These are phyloP conservation scores for Coemansia sp. DNA, from an alignment of 192 early-diverging fungal genomes.

Conservation along the genomic window DNA sequence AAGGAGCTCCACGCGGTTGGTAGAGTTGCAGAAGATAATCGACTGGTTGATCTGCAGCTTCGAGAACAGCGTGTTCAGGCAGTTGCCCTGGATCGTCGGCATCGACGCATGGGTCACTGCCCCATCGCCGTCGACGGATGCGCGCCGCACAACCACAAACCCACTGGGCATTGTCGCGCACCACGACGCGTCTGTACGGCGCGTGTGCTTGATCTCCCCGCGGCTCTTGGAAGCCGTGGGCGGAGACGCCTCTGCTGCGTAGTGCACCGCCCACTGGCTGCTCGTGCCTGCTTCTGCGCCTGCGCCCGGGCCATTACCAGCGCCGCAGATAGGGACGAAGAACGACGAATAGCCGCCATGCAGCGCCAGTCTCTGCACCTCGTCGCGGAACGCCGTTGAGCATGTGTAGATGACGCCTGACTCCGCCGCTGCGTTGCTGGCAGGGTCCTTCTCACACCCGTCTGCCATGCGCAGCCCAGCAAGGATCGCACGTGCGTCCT, in stretches of 20 bases:
- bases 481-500: slow-evolving; percentile 16
- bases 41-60: slow-evolving; percentile 99
- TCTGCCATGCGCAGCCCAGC: slow-evolving; percentile 17
- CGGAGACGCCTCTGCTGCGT: slow-evolving; percentile 5
- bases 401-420: slow-evolving; percentile 7
- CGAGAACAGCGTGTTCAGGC: slow-evolving; percentile 88
- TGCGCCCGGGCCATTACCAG: no score
- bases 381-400: slow-evolving; percentile 25
- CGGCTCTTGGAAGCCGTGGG: slow-evolving; percentile 9
- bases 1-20: slow-evolving; percentile 95
- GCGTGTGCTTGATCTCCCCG: slow-evolving; percentile 21
- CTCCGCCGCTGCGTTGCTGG: background rate
- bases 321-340: slow-evolving; percentile 14
- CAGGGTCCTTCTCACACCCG: background rate
- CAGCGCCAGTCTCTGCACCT: slow-evolving; percentile 34
- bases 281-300: no score
- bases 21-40: slow-evolving; percentile 99
- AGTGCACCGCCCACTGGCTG: slow-evolving; percentile 27
- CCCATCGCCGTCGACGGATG: background rate
- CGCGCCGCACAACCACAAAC: slow-evolving; percentile 33
- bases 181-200: slow-evolving; percentile 31
- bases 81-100: slow-evolving; percentile 36
- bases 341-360: slow-evolving; percentile 37
- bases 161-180: slow-evolving; percentile 38
- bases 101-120: slow-evolving; percentile 19